phyloP scores from a whole-genome alignment of 1,284 basidiomycete species.

The Leccinum subfulvum region DNA sequence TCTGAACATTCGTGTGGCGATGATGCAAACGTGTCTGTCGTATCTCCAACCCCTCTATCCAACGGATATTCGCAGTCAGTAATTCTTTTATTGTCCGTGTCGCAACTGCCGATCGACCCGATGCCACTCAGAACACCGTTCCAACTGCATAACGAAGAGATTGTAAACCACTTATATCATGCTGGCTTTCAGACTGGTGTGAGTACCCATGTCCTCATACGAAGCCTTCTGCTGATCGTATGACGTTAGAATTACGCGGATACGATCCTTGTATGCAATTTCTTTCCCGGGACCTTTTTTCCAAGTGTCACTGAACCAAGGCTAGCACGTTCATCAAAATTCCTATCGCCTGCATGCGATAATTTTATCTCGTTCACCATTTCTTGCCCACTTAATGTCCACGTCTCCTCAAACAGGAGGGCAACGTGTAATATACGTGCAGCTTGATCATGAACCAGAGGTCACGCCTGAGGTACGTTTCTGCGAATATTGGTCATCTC shows the following conservation, averaged over 20 bases:
- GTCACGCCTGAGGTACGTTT: conserved; percentile 76
- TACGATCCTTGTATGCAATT: conserved; percentile 62
- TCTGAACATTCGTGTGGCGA: conserved; percentile 25
- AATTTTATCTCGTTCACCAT: conserved; percentile 82
- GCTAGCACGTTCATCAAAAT: conserved; percentile 72
- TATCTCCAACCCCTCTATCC: conserved; percentile 25
- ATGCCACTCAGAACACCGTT: conserved; percentile 41
- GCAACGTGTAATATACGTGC: conserved; percentile 68
- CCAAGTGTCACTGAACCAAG: conserved; percentile 18
- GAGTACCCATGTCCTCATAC: conserved; percentile 35
- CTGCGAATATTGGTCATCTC: conserved; percentile 18
- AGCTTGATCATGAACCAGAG: conserved; percentile 74
- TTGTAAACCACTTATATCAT: conserved; percentile 73
- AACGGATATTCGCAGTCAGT: conserved; percentile 48
- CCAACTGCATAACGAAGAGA: conserved; percentile 65
- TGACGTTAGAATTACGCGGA: conserved; percentile 71
- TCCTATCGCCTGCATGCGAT: conserved; percentile 76
- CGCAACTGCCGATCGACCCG: conserved; percentile 13
- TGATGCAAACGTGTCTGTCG: conserved; percentile 20
- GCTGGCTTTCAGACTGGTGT: conserved; percentile 78
- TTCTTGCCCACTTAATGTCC: conserved; percentile 81
- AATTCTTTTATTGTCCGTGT: background rate
- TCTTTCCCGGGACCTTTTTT: conserved; percentile 12
- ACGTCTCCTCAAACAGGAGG: conserved; percentile 62
- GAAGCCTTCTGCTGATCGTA: conserved; percentile 10